Evolutionary conservation across 2,329 filamentous ascomycete species (phyloP).

Genomic region (Botryotinia globosa): DNA sequence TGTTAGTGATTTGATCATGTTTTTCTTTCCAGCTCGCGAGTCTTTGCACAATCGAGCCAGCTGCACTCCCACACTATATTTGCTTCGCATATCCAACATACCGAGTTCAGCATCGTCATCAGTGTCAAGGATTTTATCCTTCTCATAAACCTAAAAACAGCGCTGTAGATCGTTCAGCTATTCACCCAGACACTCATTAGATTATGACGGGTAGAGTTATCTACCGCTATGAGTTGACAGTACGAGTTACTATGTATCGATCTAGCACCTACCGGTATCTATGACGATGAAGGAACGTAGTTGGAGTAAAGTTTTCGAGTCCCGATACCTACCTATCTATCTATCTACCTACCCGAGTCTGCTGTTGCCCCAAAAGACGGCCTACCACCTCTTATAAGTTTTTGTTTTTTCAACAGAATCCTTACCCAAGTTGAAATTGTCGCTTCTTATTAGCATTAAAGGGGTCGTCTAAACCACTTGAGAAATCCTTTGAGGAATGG

Average conservation of each 20-base stretch:
- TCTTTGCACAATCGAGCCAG: background rate
- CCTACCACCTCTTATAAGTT: background rate
- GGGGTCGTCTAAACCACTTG: background rate
- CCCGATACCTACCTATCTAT: background rate
- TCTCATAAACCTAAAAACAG: background rate
- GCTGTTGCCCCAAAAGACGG: background rate
- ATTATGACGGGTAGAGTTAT: background rate
- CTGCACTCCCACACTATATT: background rate
- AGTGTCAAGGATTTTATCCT: background rate
- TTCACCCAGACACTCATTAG: background rate
- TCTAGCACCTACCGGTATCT: background rate
- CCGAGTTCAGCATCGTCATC: background rate
- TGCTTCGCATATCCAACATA: background rate
- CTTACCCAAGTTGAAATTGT: background rate
- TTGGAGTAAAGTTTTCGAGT: too few relatives aligned
- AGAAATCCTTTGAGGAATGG: background rate
- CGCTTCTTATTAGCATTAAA: background rate
- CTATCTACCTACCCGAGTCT: background rate
- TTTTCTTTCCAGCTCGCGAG: background rate
- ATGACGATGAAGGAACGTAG: background rate
- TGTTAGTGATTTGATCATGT: background rate
- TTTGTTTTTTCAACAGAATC: background rate
- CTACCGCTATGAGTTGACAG: background rate
- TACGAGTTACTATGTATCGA: background rate
- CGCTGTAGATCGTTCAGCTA: constrained; percentile 3